Evolutionary conservation across 148 eudicot genomes (phyloP), one percentile per base, ranked within the genome.

Genomic region (Rhododendron vialii): DNA sequence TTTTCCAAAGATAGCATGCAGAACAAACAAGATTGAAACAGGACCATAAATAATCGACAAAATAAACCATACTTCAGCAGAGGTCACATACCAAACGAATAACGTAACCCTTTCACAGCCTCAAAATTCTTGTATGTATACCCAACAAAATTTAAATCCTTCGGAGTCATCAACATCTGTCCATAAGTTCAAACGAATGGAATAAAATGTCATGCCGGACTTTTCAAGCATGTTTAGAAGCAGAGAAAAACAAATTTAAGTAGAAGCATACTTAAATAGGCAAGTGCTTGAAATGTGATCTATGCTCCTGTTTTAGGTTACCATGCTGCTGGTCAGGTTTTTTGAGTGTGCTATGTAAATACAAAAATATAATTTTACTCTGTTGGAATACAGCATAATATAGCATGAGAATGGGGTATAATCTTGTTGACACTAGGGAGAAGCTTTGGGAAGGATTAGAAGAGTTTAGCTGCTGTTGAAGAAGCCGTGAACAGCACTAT

Each of bases 71-170:
- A 57, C n/a, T 63, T 6, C 12, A 28, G 83, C 8, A 18, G 41
- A 84, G 73, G 81, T 67, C n/a, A 84, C 87, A n/a, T 87, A 92
- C 92, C 92, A 20, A 75, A 75, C 77, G 81, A 82, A 71, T 85
- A 85, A 7, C 82, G 89, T 57, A 65, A 43, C 55, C 90, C 89
- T 88, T 90, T 92, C 81, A 93, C 87, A 47, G 91, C 90, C 59
- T 90, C 94, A 85, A 93, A 93, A 69, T 89, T 91, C 84, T 92
- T 90, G 91, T 91, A 93, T 30, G 94, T 93, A 75, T 92, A 93
- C 22, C 96, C 96, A 81, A 92, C 92, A 83, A 93, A 93, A 84
- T 89, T 92, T 79, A 93, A 85, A 77, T 93, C 96, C 80, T 90
- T 84, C 36, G 90, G 90, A 89, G 87, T 91, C 85, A 88, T 81